Conservation (phyloP, 345 rosid species). For the Rhizophora mangle region DNA sequence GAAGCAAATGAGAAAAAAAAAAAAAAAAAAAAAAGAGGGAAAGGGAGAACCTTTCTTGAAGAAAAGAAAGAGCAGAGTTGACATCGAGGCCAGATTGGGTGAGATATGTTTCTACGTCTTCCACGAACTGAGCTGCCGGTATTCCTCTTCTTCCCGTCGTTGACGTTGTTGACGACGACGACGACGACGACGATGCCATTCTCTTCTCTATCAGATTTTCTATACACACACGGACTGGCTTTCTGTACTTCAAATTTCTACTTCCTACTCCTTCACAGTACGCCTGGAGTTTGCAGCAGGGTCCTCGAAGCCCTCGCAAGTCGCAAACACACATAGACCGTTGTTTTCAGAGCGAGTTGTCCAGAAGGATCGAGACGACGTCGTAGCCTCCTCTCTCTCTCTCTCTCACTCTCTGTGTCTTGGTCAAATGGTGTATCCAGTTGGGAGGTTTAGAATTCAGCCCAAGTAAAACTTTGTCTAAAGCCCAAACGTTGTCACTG, state of each 20-base stretch:
- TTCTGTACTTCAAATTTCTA: neutral
- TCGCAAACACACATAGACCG: too few species aligned
- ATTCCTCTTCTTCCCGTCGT: constrained; percentile 81
- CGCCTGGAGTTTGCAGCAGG: too few species aligned
- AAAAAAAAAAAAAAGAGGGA: neutral
- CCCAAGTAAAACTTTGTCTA: neutral
- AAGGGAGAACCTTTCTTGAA: constrained; percentile 72
- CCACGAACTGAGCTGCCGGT: constrained; percentile 84
- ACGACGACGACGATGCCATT: constrained; percentile 15
- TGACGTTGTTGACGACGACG: constrained; percentile 15
- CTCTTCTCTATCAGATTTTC: neutral
- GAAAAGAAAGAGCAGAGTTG: constrained; percentile 80
- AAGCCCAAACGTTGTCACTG: neutral
- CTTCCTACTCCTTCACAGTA: neutral
- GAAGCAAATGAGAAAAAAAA: neutral
- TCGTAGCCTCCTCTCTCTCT: too few species aligned
- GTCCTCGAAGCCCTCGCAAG: too few species aligned
- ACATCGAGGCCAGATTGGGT: constrained; percentile 62
- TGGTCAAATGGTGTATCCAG: too few species aligned
- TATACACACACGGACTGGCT: neutral
- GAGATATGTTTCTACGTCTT: constrained; percentile 78
- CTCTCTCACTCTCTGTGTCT: too few species aligned
- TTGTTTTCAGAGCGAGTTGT: too few species aligned
- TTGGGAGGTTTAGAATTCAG: too few species aligned
- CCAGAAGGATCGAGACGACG: too few species aligned